Percentiles rank a stretch among this genome's conserved stretches.
Conservation (phyloP, 2,329 filamentous ascomycete species). For the Phialophora verrucosa region DNA sequence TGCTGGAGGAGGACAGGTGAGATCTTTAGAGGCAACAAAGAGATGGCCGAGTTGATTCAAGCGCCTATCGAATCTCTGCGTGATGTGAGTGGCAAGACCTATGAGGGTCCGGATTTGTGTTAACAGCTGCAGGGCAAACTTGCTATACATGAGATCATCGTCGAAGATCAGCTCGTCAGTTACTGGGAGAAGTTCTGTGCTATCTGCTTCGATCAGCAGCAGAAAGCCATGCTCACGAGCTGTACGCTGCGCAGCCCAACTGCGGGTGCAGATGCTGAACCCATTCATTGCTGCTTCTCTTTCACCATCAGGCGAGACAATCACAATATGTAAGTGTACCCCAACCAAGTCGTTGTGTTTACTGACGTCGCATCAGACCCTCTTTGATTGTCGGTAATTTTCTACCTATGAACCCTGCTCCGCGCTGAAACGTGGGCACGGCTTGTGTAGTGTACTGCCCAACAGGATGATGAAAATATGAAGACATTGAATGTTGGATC, state of each 20-base stretch:
- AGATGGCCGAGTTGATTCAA: constrained; percentile 96
- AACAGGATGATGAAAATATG: constrained; percentile 5
- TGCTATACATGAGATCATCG: constrained; percentile 92
- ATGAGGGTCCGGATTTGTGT: constrained; percentile 3
- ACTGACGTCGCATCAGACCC: constrained; percentile 65
- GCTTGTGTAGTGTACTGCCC: constrained; percentile 20
- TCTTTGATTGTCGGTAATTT: constrained; percentile 97
- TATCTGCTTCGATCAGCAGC: constrained; percentile 91
- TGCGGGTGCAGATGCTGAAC: constrained; percentile 69
- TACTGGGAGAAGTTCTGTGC: constrained; percentile 99
- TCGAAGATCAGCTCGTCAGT: constrained; percentile 90
- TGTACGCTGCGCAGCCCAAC: constrained; percentile 87
- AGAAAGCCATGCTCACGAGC: constrained; percentile 93
- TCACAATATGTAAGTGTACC: constrained; percentile 82
- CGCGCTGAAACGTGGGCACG: constrained; percentile 26
- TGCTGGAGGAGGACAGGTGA: constrained; percentile 97
- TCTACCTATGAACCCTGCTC: constrained; percentile 68
- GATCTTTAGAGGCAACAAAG: constrained; percentile 96
- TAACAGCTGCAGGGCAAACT: constrained; percentile 74
- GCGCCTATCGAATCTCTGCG: constrained; percentile 88
- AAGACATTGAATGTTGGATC: neutral
- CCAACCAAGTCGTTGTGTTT: constrained; percentile 9
- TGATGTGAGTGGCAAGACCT: constrained; percentile 69
- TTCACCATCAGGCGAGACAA: constrained; percentile 95
- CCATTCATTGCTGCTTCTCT: constrained; percentile 93